Percentiles rank a stretch among this genome's conserved stretches.
Evolutionary conservation across 2,329 filamentous ascomycete species (phyloP).

Genomic region (Colletotrichum somersetense): DNA sequence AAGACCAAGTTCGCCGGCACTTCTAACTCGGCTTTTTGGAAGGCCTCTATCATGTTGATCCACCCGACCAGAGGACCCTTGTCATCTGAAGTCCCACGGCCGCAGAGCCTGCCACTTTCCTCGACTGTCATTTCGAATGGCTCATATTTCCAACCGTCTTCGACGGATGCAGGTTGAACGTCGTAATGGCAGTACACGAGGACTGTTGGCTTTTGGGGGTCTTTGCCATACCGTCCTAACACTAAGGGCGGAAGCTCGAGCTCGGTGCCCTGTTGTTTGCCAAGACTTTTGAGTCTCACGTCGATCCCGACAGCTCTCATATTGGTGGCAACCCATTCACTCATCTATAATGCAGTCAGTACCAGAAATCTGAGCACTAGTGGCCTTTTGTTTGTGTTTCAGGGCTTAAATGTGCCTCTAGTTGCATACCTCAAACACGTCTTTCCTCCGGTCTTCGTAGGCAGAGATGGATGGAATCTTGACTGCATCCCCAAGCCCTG

Average conservation of each 20-base stretch:
- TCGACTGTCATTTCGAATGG: conserved; percentile 91
- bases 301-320: conserved; percentile 87
- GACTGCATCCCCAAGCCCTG: conserved; percentile 82
- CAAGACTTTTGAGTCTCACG: conserved; percentile 87
- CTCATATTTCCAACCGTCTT: conserved; percentile 95
- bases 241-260: conserved; percentile 94
- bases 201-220: conserved; percentile 93
- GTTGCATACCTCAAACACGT: conserved; percentile 78
- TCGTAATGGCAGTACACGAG: conserved; percentile 99
- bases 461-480: conserved; percentile 96
- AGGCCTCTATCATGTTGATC: conserved; percentile 97
- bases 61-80: conserved; percentile 97
- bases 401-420: not conserved
- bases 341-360: conserved; percentile 73
- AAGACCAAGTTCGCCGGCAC: conserved; percentile 98
- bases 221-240: conserved; percentile 90
- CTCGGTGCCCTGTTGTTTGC: conserved; percentile 91
- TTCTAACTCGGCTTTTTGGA: conserved; percentile 92
- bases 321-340: conserved; percentile 86
- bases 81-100: conserved; percentile 94
- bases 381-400: too few species aligned
- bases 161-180: conserved; percentile 92
- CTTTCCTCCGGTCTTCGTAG: conserved; percentile 86
- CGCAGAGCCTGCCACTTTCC: conserved; percentile 93
- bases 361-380: not conserved